Percentiles rank a stretch among this genome's conserved stretches.
Evolutionary conservation across 192 early-diverging fungal genomes (phyloP).

Genomic region (Coemansia sp.): DNA sequence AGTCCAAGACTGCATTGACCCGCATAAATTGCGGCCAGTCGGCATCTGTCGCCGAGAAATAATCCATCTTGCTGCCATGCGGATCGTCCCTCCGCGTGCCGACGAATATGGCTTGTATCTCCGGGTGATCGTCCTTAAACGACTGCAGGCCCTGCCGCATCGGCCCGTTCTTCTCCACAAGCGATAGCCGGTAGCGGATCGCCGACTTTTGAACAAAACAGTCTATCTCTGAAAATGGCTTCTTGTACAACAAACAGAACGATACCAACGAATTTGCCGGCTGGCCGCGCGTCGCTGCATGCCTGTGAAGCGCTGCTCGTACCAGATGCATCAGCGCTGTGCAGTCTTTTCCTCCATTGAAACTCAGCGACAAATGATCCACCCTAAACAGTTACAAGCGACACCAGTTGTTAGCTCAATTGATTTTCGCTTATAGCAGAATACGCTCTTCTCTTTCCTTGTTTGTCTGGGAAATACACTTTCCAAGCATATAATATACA

Average conservation of each 20-base stretch:
- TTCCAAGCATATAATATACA: neutral
- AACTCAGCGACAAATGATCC: constrained; percentile 71
- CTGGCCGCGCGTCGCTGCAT: constrained; percentile 10
- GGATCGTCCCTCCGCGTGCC: constrained; percentile 78
- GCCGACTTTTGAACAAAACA: constrained; percentile 76
- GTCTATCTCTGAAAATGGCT: constrained; percentile 86
- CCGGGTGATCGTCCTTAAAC: constrained; percentile 60
- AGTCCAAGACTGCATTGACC: constrained; percentile 89
- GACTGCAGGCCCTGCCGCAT: constrained; percentile 79
- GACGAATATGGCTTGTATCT: constrained; percentile 76
- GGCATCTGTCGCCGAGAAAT: constrained; percentile 73
- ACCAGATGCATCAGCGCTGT: constrained; percentile 86
- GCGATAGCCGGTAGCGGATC: constrained; percentile 67
- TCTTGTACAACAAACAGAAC: constrained; percentile 75
- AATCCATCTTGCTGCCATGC: constrained; percentile 60
- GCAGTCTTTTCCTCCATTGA: constrained; percentile 98
- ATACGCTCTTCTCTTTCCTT: too few species aligned
- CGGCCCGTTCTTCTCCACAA: constrained; percentile 65
- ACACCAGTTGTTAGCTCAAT: neutral
- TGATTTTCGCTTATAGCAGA: too few species aligned
- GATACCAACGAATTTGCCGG: constrained; percentile 48
- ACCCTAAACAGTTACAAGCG: constrained; percentile 50
- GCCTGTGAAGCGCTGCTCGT: constrained; percentile 62
- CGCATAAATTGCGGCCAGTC: constrained; percentile 92
- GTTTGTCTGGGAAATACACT: too few species aligned